A percentile compares a stretch with the other conserved stretches of the same genome.
Conservation (phyloP, 2,329 filamentous ascomycete species). For the Sarocladium brachiariae region DNA sequence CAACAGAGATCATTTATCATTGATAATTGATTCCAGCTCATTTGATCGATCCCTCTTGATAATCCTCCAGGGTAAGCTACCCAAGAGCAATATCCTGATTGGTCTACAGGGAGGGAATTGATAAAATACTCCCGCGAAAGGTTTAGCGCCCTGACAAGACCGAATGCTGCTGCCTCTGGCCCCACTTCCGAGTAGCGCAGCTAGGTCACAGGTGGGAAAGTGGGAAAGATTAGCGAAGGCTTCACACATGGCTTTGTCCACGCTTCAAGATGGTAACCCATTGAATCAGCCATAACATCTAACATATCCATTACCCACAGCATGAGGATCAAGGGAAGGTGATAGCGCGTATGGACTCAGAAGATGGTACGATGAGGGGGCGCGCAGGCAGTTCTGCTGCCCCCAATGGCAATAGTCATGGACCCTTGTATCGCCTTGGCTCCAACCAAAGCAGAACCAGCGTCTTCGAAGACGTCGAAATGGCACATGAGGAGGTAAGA, state of each 20-base stretch:
- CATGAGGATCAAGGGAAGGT: not conserved
- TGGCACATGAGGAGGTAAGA: constrained; percentile 87
- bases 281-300: not conserved
- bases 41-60: too few species aligned
- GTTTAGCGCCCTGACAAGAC: not conserved
- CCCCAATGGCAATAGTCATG: constrained; percentile 19
- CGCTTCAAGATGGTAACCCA: not conserved
- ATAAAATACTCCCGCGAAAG: too few species aligned
- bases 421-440: constrained; percentile 52
- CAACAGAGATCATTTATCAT: too few species aligned
- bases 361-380: constrained; percentile 16
- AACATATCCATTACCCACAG: not conserved
- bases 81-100: too few species aligned
- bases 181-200: not conserved
- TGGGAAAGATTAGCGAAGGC: too few species aligned
- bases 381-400: constrained; percentile 15
- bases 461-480: constrained; percentile 92
- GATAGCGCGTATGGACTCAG: constrained; percentile 21
- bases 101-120: too few species aligned
- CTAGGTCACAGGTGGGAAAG: not conserved
- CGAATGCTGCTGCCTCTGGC: not conserved
- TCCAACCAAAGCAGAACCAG: constrained; percentile 70
- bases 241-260: too few species aligned
- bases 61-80: too few species aligned
- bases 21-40: too few species aligned